phyloP scores from a whole-genome alignment of 768 basidiomycete genomes.

The Russula lepida region DNA sequence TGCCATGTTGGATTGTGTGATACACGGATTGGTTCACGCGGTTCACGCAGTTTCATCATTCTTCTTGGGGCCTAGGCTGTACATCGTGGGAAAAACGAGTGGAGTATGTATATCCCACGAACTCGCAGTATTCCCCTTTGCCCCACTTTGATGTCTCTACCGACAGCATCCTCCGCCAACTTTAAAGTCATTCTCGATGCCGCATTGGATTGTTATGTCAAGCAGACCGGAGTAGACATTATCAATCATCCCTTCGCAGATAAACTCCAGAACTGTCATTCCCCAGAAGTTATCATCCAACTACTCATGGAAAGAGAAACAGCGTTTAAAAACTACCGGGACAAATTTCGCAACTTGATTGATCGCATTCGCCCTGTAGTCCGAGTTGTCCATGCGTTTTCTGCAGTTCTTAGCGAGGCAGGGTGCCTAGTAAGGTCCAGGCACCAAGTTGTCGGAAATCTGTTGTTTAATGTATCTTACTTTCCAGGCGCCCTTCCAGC shows the following conservation, averaged over 20 bases:
- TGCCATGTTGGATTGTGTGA: no score
- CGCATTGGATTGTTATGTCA: background rate
- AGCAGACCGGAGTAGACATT: background rate
- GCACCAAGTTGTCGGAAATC: no score
- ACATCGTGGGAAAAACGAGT: no score
- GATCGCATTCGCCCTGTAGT: background rate
- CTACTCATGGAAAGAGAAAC: background rate
- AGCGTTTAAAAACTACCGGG: background rate
- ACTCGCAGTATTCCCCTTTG: background rate
- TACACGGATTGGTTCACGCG: no score
- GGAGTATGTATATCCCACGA: no score
- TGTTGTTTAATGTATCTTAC: no score
- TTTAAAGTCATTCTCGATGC: background rate
- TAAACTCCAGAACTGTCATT: background rate
- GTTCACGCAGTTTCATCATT: no score
- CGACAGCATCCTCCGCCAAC: background rate
- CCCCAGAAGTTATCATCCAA: background rate
- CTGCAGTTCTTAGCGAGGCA: background rate
- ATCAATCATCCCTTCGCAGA: background rate
- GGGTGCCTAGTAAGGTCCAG: no score
- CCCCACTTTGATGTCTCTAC: background rate
- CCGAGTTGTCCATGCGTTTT: background rate
- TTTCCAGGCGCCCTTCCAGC: background rate
- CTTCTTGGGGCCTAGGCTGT: no score
- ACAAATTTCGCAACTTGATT: background rate